These are phyloP conservation scores for Chlorella sp. DNA, from an alignment of 139 green algal genomes.

Conservation along the genomic window DNA sequence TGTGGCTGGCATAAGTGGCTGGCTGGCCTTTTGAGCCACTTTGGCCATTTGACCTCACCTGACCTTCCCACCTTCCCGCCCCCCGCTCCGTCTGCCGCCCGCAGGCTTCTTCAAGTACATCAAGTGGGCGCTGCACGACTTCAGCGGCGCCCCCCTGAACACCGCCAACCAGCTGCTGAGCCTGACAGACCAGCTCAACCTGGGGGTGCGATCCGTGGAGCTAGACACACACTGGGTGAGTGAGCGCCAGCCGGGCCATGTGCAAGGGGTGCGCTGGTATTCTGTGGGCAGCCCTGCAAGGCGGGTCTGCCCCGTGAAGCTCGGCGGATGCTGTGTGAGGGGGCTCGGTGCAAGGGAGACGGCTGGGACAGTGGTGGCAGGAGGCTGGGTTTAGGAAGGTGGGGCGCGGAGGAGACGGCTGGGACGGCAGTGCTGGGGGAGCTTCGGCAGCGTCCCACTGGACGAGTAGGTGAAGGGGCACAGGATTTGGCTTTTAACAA, in stretches of 20 bases:
- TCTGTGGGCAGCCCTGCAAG: not conserved
- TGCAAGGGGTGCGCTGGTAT: no score
- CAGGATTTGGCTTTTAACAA: no score
- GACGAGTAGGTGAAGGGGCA: no score
- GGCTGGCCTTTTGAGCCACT: no score
- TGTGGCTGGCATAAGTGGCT: not conserved
- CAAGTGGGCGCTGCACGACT: slow-evolving; percentile 40
- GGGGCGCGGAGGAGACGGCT: no score
- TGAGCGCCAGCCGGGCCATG: no score
- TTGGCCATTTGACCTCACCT: no score
- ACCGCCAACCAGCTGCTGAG: slow-evolving; percentile 81
- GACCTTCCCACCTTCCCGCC: not conserved
- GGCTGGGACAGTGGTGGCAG: not conserved
- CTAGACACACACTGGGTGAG: slow-evolving; percentile 84
- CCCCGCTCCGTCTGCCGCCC: no score
- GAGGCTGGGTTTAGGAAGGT: not conserved
- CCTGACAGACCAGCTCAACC: slow-evolving; percentile 79
- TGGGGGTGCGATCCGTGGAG: slow-evolving; percentile 78
- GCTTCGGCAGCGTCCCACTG: no score
- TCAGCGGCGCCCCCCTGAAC: slow-evolving; percentile 39
- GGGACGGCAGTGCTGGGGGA: no score
- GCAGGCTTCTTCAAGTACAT: slow-evolving; percentile 66
- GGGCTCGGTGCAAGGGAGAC: not conserved
- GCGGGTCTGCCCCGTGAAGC: slow-evolving; percentile 71
- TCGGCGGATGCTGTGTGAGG: slow-evolving; percentile 82